Evolutionary conservation across 2,329 filamentous ascomycete species (phyloP), one percentile per base, ranked within the genome.

Genomic region (Trichoderma citrinoviride): DNA sequence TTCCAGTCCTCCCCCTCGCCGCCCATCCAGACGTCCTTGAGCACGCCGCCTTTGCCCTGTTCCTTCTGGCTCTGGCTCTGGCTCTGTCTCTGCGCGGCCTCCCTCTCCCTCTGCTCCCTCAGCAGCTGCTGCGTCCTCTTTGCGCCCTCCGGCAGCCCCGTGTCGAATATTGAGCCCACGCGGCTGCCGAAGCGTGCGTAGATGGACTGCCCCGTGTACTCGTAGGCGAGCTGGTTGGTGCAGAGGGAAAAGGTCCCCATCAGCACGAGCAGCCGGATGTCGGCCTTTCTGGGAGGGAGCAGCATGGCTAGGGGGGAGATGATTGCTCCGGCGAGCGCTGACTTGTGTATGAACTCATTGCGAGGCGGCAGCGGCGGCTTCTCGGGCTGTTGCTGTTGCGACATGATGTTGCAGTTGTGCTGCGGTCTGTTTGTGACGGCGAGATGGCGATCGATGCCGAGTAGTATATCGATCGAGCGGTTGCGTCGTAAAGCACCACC

Each of bases 11-110:
- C 78, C n/a, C 74, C 74, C 72, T 86, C 84, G 43, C 79, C 79
- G 40, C 85, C 86, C 81, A 86, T 83, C 86, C 85, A 88, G 17
- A 87, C 73, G 68, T 79, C 79, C 67, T 81, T 76, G 62, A 85
- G 72, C 55, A 75, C 56, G 63, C 74, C 69, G 25, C 73, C 73
- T 70, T 77, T 73, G 65, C 76, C 71, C 41, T 73, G 72, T 25
- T 72, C 71, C 23, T 69, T 63, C 64, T 73, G 68, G 25, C 41
- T 47, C 21, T 27, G 27, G 15, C 47, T 58, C 27, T 60, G 56
- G 19, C 61, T 67, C 56, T 71, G 71, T 55, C 70, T 71, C 44
- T 68, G 65, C 44, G 73, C 72, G 8, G 75, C 75, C 69, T 78
- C 75, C 25, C 75, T 72, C 73, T 77, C 77, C 62, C 74, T 74